phyloP scores from a whole-genome alignment of 768 basidiomycete genomes.

The Clathrus columnatus region DNA sequence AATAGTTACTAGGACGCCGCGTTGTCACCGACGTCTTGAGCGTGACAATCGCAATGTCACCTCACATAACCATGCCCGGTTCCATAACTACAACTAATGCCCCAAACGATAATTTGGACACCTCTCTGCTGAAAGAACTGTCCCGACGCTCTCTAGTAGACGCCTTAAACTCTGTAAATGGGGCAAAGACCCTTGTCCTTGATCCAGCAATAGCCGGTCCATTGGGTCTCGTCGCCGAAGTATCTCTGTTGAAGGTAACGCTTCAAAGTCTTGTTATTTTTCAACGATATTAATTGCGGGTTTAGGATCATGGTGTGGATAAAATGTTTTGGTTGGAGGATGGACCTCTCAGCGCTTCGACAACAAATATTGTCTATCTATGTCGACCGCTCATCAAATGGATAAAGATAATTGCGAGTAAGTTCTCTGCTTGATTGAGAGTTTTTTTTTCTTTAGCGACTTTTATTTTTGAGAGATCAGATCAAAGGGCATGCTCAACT shows the following conservation, averaged over 20 bases:
- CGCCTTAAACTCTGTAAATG: conserved; percentile 81
- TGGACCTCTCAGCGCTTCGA: conserved; percentile 73
- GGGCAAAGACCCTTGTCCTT: conserved; percentile 93
- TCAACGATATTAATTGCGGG: too few relatives aligned
- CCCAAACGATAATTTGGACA: conserved; percentile 40
- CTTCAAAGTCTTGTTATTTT: neutral
- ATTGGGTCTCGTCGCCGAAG: conserved; percentile 90
- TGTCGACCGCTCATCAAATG: conserved; percentile 80
- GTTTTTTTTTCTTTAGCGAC: conserved; percentile 20
- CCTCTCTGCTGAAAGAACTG: conserved; percentile 64
- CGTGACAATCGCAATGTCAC: too few relatives aligned
- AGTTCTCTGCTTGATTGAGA: conserved; percentile 21
- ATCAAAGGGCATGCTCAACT: conserved; percentile 73
- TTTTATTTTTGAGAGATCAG: conserved; percentile 53
- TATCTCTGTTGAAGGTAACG: conserved; percentile 79
- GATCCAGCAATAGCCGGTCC: conserved; percentile 85
- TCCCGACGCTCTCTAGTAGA: conserved; percentile 77
- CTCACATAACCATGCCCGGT: too few relatives aligned
- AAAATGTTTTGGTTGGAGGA: conserved; percentile 99
- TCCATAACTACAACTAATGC: neutral
- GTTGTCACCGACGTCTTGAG: too few relatives aligned
- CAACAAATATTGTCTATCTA: conserved; percentile 87
- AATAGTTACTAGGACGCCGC: too few relatives aligned
- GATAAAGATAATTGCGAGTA: conserved; percentile 88
- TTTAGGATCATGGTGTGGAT: conserved; percentile 94